Conservation (phyloP, 257 asterid species). For the Craterostigma plantagineum region DNA sequence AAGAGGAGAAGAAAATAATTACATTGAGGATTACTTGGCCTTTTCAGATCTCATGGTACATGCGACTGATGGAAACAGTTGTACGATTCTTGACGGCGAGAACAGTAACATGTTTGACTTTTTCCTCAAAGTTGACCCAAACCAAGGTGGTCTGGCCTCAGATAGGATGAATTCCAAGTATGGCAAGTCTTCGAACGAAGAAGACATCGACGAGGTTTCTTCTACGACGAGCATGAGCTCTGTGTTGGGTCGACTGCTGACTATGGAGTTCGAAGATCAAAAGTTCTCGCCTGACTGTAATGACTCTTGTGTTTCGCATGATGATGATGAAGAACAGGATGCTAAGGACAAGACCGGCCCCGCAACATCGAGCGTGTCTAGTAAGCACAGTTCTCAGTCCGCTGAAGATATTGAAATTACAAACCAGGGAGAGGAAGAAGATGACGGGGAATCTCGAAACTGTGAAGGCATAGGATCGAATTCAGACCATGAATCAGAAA, state of each 20-base stretch:
- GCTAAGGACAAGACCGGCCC: background rate
- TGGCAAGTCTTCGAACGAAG: constrained; percentile 41
- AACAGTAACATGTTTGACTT: constrained; percentile 42
- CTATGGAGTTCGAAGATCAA: constrained; percentile 57
- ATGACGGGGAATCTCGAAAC: too few relatives aligned
- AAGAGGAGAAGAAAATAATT: constrained; percentile 23
- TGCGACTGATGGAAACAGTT: constrained; percentile 26
- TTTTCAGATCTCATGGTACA: constrained; percentile 71
- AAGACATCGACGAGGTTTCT: constrained; percentile 55
- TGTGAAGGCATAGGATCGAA: too few relatives aligned
- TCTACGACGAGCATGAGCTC: constrained; percentile 83
- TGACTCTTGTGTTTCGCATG: constrained; percentile 14
- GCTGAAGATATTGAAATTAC: too few relatives aligned
- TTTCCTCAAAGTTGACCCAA: constrained; percentile 43
- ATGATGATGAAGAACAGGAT: constrained; percentile 14
- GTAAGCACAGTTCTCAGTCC: too few relatives aligned
- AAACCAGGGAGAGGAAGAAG: too few relatives aligned
- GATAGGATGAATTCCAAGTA: constrained; percentile 12
- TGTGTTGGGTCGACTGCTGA: constrained; percentile 55
- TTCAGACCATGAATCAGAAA: too few relatives aligned
- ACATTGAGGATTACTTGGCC: constrained; percentile 59
- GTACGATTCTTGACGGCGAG: too few relatives aligned
- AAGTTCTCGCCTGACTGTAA: too few relatives aligned
- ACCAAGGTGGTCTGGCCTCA: constrained; percentile 8
- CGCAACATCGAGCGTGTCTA: too few relatives aligned